Percentiles rank a stretch among this genome's conserved stretches.
Evolutionary conservation across 768 basidiomycete species (phyloP).

Genomic region (Harrya chromipes): DNA sequence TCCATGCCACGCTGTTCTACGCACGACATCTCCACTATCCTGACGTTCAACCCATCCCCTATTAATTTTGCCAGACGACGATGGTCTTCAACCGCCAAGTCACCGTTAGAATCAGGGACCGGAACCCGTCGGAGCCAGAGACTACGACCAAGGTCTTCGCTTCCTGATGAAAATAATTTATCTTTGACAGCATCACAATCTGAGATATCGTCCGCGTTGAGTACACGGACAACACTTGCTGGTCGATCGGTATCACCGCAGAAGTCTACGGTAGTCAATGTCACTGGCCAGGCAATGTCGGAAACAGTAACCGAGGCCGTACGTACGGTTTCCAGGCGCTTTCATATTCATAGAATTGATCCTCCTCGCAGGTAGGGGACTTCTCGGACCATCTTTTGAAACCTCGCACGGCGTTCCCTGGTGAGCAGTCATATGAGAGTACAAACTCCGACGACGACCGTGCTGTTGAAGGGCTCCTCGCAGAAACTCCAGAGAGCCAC

Average conservation of each 20-base stretch:
- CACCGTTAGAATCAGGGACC: slow-evolving; percentile 33
- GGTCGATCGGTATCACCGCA: slow-evolving; percentile 34
- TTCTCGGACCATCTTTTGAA: slow-evolving; percentile 24
- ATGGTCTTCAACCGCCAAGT: slow-evolving; percentile 47
- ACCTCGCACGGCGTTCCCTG: slow-evolving; percentile 25
- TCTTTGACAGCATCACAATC: slow-evolving; percentile 24
- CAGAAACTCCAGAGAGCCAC: slow-evolving; percentile 32
- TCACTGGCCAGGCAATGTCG: slow-evolving; percentile 20
- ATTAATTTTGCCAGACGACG: slow-evolving; percentile 59
- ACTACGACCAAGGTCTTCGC: slow-evolving; percentile 31
- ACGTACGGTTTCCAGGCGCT: slow-evolving; percentile 26
- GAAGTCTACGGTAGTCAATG: slow-evolving; percentile 23
- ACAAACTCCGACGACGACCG: slow-evolving; percentile 38
- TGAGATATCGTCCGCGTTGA: slow-evolving; percentile 28
- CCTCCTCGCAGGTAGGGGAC: slow-evolving; percentile 29
- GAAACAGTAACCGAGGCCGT: slow-evolving; percentile 30
- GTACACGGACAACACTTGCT: slow-evolving; percentile 30
- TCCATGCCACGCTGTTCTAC: slow-evolving; percentile 22
- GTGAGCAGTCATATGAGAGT: slow-evolving; percentile 31
- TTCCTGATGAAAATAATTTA: slow-evolving; percentile 31
- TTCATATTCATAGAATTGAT: slow-evolving; percentile 31
- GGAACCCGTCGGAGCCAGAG: slow-evolving; percentile 35
- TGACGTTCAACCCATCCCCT: slow-evolving; percentile 62
- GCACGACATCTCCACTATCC: slow-evolving; percentile 35
- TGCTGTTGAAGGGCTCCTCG: slow-evolving; percentile 31